A percentile compares a stretch with the other conserved stretches of the same genome.
These are phyloP conservation scores for Macaranga tanarius DNA, from an alignment of 441 rosid species.

Conservation along the genomic window DNA sequence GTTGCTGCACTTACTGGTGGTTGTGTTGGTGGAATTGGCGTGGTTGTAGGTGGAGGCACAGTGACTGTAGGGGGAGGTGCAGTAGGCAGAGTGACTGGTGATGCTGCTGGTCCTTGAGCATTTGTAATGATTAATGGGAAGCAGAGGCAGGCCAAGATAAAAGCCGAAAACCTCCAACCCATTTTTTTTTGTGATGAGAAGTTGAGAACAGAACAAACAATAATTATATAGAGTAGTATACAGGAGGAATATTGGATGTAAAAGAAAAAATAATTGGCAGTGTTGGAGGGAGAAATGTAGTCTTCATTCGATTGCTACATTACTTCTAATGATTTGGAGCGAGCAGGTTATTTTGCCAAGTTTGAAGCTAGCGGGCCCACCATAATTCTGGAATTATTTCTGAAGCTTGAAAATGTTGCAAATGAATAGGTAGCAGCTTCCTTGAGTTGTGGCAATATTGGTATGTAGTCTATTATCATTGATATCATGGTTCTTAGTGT, in stretches of 20 bases:
- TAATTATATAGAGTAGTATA: slow-evolving; percentile 28
- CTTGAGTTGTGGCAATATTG: not conserved
- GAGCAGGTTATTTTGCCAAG: slow-evolving; percentile 13
- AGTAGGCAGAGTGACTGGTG: slow-evolving; percentile 44
- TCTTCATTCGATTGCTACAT: slow-evolving; percentile 47
- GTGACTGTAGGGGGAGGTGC: slow-evolving; percentile 34
- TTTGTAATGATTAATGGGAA: slow-evolving; percentile 38
- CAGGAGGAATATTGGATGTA: slow-evolving; percentile 8
- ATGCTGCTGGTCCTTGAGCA: slow-evolving; percentile 75
- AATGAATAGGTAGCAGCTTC: not conserved
- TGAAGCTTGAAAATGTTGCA: slow-evolving; percentile 5
- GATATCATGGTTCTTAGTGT: not conserved
- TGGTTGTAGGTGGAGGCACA: slow-evolving; percentile 29
- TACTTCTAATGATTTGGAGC: slow-evolving; percentile 44
- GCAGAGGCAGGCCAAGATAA: slow-evolving; percentile 38
- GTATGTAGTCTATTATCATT: slow-evolving; percentile 12
- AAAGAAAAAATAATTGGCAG: slow-evolving; percentile 46
- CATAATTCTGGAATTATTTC: not conserved
- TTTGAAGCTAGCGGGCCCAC: slow-evolving; percentile 11
- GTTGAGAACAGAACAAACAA: slow-evolving; percentile 29
- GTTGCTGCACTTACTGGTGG: slow-evolving; percentile 43
- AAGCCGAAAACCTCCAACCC: slow-evolving; percentile 43
- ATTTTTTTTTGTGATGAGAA: slow-evolving; percentile 39
- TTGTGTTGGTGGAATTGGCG: slow-evolving; percentile 38
- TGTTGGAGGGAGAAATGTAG: slow-evolving; percentile 51